These are phyloP conservation scores for Hyaloscypha bicolor DNA, from an alignment of 495 filamentous ascomycete species.

Conservation along the genomic window DNA sequence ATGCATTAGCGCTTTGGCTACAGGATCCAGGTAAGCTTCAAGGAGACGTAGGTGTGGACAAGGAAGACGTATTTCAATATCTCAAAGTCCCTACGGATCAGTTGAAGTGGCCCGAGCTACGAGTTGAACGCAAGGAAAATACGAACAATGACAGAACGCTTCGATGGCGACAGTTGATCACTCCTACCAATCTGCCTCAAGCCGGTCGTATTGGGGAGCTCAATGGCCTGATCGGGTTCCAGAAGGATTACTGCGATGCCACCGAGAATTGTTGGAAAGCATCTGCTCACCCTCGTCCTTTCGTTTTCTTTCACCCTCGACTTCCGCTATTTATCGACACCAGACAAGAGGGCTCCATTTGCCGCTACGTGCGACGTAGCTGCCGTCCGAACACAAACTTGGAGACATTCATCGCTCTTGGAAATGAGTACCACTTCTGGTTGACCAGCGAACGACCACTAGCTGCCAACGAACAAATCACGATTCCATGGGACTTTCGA, in stretches of 20 bases:
- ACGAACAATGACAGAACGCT: constrained; percentile 45
- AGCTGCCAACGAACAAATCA: constrained; percentile 55
- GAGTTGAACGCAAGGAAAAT: constrained; percentile 47
- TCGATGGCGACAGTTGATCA: constrained; percentile 76
- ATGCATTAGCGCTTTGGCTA: constrained; percentile 72
- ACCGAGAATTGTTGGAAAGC: constrained; percentile 73
- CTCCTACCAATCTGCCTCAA: constrained; percentile 56
- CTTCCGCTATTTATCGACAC: constrained; percentile 92
- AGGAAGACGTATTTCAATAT: constrained; percentile 51
- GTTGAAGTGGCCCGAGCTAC: constrained; percentile 42
- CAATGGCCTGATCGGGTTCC: constrained; percentile 80
- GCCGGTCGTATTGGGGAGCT: constrained; percentile 81
- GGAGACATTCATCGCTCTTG: constrained; percentile 77
- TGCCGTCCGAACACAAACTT: constrained; percentile 83
- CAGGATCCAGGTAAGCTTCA: constrained; percentile 57
- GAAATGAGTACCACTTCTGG: constrained; percentile 83
- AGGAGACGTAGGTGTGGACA: constrained; percentile 45
- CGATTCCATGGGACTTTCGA: constrained; percentile 57
- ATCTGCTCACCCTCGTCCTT: constrained; percentile 77
- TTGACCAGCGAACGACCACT: constrained; percentile 78
- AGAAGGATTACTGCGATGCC: constrained; percentile 75
- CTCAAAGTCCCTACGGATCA: constrained; percentile 36
- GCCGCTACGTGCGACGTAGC: constrained; percentile 85
- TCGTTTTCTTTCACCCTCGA: constrained; percentile 80
- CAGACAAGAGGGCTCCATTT: constrained; percentile 76